phyloP scores from a whole-genome alignment of 2,329 filamentous ascomycete genomes.

The Penicillium sp. region DNA sequence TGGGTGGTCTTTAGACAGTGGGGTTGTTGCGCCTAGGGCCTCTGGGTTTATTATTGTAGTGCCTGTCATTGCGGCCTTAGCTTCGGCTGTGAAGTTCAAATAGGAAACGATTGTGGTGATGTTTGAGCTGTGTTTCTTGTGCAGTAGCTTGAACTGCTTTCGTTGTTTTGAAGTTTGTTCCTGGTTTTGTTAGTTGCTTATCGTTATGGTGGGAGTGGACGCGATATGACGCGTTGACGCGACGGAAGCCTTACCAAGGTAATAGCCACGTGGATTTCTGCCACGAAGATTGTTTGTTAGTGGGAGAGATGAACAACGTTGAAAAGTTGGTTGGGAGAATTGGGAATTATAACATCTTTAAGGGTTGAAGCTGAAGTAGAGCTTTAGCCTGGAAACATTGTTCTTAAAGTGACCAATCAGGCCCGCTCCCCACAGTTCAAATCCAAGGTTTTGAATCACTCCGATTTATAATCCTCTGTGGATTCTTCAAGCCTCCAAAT shows the following conservation, averaged over 20 bases:
- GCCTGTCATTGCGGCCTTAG: background rate
- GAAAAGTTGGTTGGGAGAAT: background rate
- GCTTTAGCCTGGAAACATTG: slow-evolving; percentile 38
- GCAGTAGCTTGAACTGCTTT: background rate
- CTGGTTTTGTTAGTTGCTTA: background rate
- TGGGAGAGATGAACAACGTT: background rate
- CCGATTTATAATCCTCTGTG: background rate
- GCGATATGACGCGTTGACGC: slow-evolving; percentile 13
- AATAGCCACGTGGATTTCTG: no score
- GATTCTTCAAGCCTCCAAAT: background rate
- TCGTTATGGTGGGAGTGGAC: background rate
- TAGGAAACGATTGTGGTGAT: no score
- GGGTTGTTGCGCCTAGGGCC: background rate
- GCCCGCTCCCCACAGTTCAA: background rate
- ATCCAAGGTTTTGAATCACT: background rate
- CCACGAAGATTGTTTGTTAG: background rate
- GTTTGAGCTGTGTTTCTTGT: background rate
- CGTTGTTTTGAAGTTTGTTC: background rate
- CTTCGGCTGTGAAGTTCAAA: background rate
- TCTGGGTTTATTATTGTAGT: background rate
- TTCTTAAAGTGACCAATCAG: slow-evolving; percentile 27
- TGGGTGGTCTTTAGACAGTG: background rate
- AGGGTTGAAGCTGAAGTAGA: slow-evolving; percentile 44
- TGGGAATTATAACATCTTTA: background rate
- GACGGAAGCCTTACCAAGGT: slow-evolving; percentile 1